These are phyloP conservation scores for Farysia itapuensis DNA, from an alignment of 1,284 basidiomycete genomes.

Conservation along the genomic window DNA sequence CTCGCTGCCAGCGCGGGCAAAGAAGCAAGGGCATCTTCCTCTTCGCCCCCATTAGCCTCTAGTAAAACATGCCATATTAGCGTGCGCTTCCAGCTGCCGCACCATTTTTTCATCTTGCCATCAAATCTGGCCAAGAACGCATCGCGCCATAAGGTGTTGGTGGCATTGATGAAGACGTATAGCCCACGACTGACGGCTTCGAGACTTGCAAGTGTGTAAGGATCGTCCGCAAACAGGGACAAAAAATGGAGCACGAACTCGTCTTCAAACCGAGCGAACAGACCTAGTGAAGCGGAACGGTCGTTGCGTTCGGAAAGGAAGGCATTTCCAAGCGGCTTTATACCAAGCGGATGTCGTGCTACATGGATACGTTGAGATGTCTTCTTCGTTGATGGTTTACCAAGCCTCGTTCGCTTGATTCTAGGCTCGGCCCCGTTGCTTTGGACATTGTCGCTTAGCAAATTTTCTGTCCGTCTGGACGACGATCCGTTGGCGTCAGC, in stretches of 20 bases:
- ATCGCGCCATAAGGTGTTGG: constrained; percentile 46
- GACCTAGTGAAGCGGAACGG: constrained; percentile 34
- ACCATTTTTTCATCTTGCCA: constrained; percentile 41
- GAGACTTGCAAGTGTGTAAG: constrained; percentile 21
- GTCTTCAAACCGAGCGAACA: constrained; percentile 38
- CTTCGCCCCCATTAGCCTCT: constrained; percentile 10
- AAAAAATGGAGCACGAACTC: constrained; percentile 44
- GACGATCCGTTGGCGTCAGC: too few relatives aligned
- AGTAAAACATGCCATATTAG: constrained; percentile 30
- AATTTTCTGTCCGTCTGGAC: too few relatives aligned
- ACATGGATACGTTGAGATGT: constrained; percentile 10
- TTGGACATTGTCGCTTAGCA: too few relatives aligned
- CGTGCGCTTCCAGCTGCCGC: constrained; percentile 53
- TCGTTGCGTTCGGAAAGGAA: constrained; percentile 37
- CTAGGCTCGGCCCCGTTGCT: too few relatives aligned
- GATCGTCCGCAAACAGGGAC: constrained; percentile 23
- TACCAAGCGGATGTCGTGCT: constrained; percentile 48
- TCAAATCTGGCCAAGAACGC: constrained; percentile 28
- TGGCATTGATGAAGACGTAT: constrained; percentile 43
- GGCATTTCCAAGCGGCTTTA: constrained; percentile 52
- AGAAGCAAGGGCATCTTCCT: constrained; percentile 18
- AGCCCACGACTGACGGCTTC: constrained; percentile 32
- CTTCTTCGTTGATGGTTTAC: not conserved
- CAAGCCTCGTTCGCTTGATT: too few relatives aligned
- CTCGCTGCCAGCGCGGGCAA: constrained; percentile 12